Evolutionary conservation across 331 rosid genomes (phyloP), one percentile per base, ranked within the genome.

Genomic region (Pyracantha coccinea): DNA sequence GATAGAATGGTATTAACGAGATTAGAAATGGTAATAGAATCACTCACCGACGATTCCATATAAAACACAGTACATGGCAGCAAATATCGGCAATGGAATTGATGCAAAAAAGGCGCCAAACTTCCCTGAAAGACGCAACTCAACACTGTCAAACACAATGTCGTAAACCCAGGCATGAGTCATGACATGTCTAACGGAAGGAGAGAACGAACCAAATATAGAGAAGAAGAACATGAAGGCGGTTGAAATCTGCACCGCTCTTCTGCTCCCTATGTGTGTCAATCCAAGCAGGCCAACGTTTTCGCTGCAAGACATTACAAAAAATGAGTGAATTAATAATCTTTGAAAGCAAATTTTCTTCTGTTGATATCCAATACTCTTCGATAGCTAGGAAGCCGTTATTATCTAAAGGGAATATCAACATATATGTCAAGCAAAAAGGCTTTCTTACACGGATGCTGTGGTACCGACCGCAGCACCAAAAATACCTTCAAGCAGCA

Each of bases 91-190:
- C 28, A 90, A 69, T 59, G 99, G 99, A 76, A 95, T 92, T 47
- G 98, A 95, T 24, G 99, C 99, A 25, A 95, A 95, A 75, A 95
- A 86, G 32, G 96, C 97, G 50, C 99, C 99, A 45, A 95, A 92
- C 85, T 95, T 95, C 44, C 98, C 99, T 95, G 89, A 79, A 86
- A 81, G 68, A 71, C 14, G 47, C 27, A 81, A 67, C 33, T 25
- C 33, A 45, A 76, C 68, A 77, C 8, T 41, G 59, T 77, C 74
- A 71, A 50, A 72, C 38, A 21, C 24, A 50, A 62, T 27, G 73
- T 9, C 25, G 60, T 15, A 73, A 32, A 68, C 17, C 16, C 10
- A 4, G 47, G 6, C 23, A 23, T 17, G 13, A 16, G 66, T 29
- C 13, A 38, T 38, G 44, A n/a, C 15, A 44, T 47, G 25, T 58